Evolutionary conservation across 805 yeast genomes (phyloP), one percentile per base, ranked within the genome.

Genomic region (Starmerella apicola): DNA sequence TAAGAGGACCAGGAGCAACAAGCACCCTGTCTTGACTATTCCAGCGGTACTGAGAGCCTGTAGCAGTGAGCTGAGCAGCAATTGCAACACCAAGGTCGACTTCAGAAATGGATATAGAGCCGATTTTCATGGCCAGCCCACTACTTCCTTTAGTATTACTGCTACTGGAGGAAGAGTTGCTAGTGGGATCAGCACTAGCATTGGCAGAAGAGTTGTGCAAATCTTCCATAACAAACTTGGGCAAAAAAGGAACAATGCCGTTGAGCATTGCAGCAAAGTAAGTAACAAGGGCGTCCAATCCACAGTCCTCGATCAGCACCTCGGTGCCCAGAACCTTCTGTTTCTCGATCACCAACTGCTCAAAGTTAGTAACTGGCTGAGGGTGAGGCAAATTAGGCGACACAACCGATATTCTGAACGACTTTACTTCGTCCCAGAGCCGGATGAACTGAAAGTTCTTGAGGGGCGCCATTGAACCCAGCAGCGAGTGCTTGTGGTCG

Each of bases 371-470:
- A 12, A 40, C 13, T 2, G 26, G 32, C 20, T 20, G 17, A 10
- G 43, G 31, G 22, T 21, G 25, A 10, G 23, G 24, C 19, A 44
- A 44, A 15, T 30, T 21, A 23, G 35, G 39, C 4, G 42, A 18
- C 1, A 34, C 48, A 12, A 36, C 37, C 9, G 26, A 12, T 28
- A 46, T 36, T 3, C 33, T 32, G 37, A 45, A 48, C 20, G 30
- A 9, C 12, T 32, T 39, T 28, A 45, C 49, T 9, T 52, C 48
- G 10, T 28, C 42, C 50, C 52, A 85, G 69, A 34, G 74, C 72
- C 40, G 81, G 60, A 0, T 93, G 93, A 2, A 81, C 70, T 18
- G 78, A 66, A 41, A 85, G 64, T 0, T 81, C 78, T 43, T 72
- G 56, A 44, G 38, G 10, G 51, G 49, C 22, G 22, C 21, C 33